Conservation (phyloP, 2,329 filamentous ascomycete species). For the Penicillium capsulatum region DNA sequence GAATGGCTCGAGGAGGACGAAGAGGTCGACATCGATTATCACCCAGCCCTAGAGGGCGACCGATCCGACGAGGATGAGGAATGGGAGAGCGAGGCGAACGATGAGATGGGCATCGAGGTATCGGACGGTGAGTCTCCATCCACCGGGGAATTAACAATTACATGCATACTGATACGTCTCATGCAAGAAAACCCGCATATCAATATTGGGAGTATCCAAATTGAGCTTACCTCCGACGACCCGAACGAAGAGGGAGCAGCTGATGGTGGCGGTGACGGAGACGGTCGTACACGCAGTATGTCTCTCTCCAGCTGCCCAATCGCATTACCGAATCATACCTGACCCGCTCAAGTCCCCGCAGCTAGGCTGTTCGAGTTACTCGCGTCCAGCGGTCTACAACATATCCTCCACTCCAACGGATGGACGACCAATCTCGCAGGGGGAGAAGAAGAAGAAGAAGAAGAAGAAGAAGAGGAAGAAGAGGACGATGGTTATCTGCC, state of each 20-base stretch:
- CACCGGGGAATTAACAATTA: no score
- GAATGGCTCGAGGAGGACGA: slow-evolving; percentile 42
- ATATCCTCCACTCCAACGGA: slow-evolving; percentile 45
- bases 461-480: slow-evolving; percentile 31
- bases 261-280: slow-evolving; percentile 26
- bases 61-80: slow-evolving; percentile 8
- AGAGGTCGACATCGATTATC: slow-evolving; percentile 19
- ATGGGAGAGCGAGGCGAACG: slow-evolving; percentile 19
- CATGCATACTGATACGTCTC: no score
- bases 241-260: slow-evolving; percentile 36
- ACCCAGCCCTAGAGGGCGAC: slow-evolving; percentile 10
- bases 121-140: slow-evolving; percentile 5
- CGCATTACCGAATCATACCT: slow-evolving; percentile 3
- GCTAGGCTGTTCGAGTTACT: slow-evolving; percentile 53
- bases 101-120: slow-evolving; percentile 48
- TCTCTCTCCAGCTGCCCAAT: neutral
- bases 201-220: slow-evolving; percentile 33
- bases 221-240: slow-evolving; percentile 36
- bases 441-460: slow-evolving; percentile 12
- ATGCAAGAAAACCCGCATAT: slow-evolving; percentile 34
- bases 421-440: slow-evolving; percentile 12
- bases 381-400: slow-evolving; percentile 51
- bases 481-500: slow-evolving; percentile 27
- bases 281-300: slow-evolving; percentile 24
- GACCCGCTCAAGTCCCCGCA: slow-evolving; percentile 28